Evolutionary conservation across 2,329 filamentous ascomycete genomes (phyloP), one percentile per base, ranked within the genome.

Genomic region (Exophiala viscosa): DNA sequence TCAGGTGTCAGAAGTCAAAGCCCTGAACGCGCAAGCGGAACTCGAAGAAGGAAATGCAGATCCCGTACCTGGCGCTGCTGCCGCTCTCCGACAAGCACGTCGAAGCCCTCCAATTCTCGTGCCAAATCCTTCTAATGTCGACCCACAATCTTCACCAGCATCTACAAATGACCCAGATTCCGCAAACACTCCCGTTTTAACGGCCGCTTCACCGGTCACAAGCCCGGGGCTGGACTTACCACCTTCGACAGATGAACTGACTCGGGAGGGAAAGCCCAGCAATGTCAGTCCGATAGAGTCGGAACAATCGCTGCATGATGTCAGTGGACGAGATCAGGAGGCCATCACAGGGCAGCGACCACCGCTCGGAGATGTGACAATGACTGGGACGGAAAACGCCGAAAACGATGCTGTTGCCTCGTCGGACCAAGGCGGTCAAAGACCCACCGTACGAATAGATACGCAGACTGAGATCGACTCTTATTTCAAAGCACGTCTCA

Each of bases 161-260:
- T 92, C 88, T 5, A 90, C 86, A 1, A 73, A 81, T 49, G 83
- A 77, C 31, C 80, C 84, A 1, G 84, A 85, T 62, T 90, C 87
- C 39, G 84, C 84, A 49, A 83, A 85, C 17, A 93, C 88, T 0
- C 86, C 88, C 1, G 80, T 79, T 33, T 77, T 84, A 35, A 80
- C 84, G 54, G 81, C 86, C 57, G 79, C 77, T 5, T 90, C 87
- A 1, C 82, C 86, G 1, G 84, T 86, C 60, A 90, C 87, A 1
- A 90, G 86, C 61, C 84, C 86, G 1, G 86, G 87, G 49, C 81
- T 86, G 49, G 86, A 90, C 40, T 14, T 45, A 32, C 55, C 60
- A 6, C 43, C 33, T 3, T 14, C 14, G 17, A 35, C 43, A 41
- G 14, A 52, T 20, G 36, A 48, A 8, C 14, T 39, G 9, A 28